phyloP scores from a whole-genome alignment of 768 basidiomycete genomes.

The Amanita subjunquillea region DNA sequence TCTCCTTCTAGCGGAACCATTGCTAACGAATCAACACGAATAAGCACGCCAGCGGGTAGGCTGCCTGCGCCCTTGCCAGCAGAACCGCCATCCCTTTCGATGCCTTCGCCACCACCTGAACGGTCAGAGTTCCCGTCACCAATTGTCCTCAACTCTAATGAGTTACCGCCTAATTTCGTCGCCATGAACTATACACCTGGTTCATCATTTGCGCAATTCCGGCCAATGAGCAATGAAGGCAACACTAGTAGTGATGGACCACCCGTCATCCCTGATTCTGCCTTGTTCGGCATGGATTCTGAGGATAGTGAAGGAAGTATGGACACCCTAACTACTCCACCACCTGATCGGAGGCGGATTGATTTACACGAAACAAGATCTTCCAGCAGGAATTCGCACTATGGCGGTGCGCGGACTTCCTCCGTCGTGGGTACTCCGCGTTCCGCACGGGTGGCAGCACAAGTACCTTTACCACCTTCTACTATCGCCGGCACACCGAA shows the following conservation, averaged over 20 bases:
- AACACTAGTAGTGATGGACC: slow-evolving; percentile 2
- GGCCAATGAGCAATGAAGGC: neutral
- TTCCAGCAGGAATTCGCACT: neutral
- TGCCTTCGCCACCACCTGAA: slow-evolving; percentile 1
- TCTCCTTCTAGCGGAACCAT: neutral
- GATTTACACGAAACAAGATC: neutral
- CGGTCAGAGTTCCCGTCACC: neutral
- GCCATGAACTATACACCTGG: slow-evolving; percentile 1
- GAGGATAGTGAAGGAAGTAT: slow-evolving; percentile 9
- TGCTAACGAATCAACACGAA: neutral
- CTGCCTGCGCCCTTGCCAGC: slow-evolving; percentile 1
- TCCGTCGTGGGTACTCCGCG: slow-evolving; percentile 2
- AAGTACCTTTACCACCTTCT: slow-evolving; percentile 5
- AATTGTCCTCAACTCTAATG: neutral
- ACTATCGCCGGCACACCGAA: slow-evolving; percentile 1
- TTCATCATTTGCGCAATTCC: neutral
- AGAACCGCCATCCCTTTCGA: slow-evolving; percentile 1
- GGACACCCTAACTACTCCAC: slow-evolving; percentile 22
- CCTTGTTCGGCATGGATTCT: slow-evolving; percentile 4
- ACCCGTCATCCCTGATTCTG: slow-evolving; percentile 5
- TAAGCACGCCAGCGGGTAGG: neutral
- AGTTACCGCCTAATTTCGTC: slow-evolving; percentile 4
- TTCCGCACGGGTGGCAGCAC: slow-evolving; percentile 6
- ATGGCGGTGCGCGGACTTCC: neutral
- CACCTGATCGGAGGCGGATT: slow-evolving; percentile 6